Conservation (phyloP, 2,329 filamentous ascomycete species). For the Fusarium albosuccineum region DNA sequence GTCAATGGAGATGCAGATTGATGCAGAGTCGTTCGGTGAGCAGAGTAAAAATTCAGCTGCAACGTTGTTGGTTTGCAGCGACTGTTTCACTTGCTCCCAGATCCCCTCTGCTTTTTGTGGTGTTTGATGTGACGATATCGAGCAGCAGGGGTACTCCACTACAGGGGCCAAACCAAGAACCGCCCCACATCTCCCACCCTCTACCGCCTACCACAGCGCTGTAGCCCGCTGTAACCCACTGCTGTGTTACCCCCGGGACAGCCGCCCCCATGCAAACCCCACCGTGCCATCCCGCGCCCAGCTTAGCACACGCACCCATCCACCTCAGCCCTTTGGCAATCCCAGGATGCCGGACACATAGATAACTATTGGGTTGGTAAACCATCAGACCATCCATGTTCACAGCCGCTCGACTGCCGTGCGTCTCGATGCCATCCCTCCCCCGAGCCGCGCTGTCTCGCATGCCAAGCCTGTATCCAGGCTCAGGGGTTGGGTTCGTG, state of each 20-base stretch:
- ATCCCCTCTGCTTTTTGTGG: conserved; percentile 20
- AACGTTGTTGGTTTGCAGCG: conserved; percentile 13
- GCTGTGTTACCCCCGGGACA: conserved; percentile 8
- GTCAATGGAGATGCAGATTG: conserved; percentile 29
- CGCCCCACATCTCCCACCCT: conserved; percentile 17
- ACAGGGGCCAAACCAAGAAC: conserved; percentile 17
- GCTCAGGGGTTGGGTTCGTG: conserved; percentile 4
- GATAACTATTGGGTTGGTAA: conserved; percentile 2
- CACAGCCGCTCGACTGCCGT: conserved; percentile 23
- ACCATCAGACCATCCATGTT: conserved; percentile 8
- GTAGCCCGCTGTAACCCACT: conserved; percentile 14
- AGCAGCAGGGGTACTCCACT: conserved; percentile 11
- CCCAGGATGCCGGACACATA: conserved; percentile 2
- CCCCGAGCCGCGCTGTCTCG: not conserved
- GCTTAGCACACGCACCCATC: not conserved
- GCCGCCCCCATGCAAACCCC: conserved; percentile 21
- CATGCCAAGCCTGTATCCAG: conserved; percentile 9
- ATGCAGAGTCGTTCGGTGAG: conserved; percentile 33
- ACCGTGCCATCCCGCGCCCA: conserved; percentile 41
- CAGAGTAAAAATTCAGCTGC: conserved; percentile 15
- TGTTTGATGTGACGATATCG: conserved; percentile 36
- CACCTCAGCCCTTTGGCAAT: conserved; percentile 14
- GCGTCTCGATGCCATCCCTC: not conserved
- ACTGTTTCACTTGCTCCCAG: conserved; percentile 19
- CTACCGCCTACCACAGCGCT: conserved; percentile 18